Percentiles rank a stretch among this genome's conserved stretches.
phyloP scores from a whole-genome alignment of 2,329 filamentous ascomycete species.

The Leptographium galeiforme region DNA sequence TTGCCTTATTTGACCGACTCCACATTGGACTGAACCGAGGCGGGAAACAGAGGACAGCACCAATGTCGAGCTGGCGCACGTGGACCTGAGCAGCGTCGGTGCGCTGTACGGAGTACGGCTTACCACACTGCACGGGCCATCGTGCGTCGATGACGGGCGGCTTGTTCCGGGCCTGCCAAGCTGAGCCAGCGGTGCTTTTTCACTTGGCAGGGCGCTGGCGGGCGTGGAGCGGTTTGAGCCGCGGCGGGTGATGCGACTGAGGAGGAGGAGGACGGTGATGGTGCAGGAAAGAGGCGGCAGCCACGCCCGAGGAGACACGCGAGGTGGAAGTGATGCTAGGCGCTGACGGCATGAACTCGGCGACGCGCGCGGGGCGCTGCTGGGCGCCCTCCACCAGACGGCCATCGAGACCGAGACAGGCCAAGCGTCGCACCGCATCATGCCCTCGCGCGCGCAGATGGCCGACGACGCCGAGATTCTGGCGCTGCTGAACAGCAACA shows the following conservation, averaged over 20 bases:
- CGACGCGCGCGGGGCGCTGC: conserved; percentile 36
- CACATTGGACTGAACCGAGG: too few species aligned
- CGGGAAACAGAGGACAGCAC: conserved; percentile 45
- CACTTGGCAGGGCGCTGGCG: conserved; percentile 44
- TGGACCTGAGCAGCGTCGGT: conserved; percentile 54
- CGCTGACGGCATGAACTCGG: conserved; percentile 42
- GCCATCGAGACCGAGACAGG: conserved; percentile 53
- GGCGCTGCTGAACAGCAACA: conserved; percentile 49
- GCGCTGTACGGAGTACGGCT: conserved; percentile 59
- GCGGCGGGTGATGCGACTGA: neutral
- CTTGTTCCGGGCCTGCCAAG: conserved; percentile 55
- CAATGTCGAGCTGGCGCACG: conserved; percentile 55
- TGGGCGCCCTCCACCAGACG: conserved; percentile 34
- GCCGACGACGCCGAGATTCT: conserved; percentile 51
- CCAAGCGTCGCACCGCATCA: conserved; percentile 68
- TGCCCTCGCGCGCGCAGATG: conserved; percentile 58
- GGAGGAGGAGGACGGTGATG: neutral
- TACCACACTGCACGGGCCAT: conserved; percentile 70
- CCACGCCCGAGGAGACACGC: too few species aligned
- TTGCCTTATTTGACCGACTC: neutral
- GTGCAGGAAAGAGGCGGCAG: conserved; percentile 19
- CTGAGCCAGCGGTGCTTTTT: conserved; percentile 50
- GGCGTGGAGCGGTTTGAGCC: conserved; percentile 45
- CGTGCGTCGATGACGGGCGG: conserved; percentile 56
- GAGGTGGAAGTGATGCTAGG: conserved; percentile 39